phyloP scores from a whole-genome alignment of 768 basidiomycete species.

The Mycena sanguinolenta region DNA sequence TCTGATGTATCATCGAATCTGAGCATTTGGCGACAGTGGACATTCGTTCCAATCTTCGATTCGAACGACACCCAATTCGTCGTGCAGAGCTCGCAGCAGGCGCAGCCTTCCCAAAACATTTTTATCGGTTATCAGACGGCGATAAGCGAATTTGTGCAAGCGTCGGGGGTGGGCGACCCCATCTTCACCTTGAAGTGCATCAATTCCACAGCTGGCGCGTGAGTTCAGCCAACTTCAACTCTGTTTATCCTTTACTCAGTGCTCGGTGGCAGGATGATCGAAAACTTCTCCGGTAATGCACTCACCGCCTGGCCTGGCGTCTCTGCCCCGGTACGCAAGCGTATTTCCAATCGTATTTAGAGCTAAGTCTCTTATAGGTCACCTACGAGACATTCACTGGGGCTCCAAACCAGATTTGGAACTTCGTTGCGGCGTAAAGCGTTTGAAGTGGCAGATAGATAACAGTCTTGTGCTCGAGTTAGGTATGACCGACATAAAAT shows the following conservation, averaged over 20 bases:
- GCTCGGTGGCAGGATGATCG: background rate
- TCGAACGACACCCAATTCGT: conserved; percentile 5
- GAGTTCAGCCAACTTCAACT: background rate
- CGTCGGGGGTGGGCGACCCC: background rate
- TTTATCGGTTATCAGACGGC: background rate
- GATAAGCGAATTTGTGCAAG: background rate
- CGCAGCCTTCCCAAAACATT: background rate
- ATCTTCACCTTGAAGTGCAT: background rate
- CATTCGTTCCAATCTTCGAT: background rate
- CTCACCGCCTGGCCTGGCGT: background rate
- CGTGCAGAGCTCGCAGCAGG: conserved; percentile 2
- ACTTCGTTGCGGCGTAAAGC: background rate
- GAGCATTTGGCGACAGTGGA: conserved; percentile 2
- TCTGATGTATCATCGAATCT: background rate
- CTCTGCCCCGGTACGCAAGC: background rate
- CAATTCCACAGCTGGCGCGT: conserved; percentile 7
- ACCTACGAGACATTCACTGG: conserved; percentile 7
- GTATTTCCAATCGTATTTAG: background rate
- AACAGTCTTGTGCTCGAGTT: no score
- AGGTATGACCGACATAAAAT: no score
- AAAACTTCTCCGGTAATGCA: background rate
- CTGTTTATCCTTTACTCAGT: background rate
- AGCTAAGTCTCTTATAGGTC: background rate
- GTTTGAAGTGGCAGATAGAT: no score
- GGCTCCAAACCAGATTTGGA: background rate